A percentile compares a stretch with the other conserved stretches of the same genome.
phyloP scores from a whole-genome alignment of 2,329 filamentous ascomycete species.

The Gaeumannomyces sp. region DNA sequence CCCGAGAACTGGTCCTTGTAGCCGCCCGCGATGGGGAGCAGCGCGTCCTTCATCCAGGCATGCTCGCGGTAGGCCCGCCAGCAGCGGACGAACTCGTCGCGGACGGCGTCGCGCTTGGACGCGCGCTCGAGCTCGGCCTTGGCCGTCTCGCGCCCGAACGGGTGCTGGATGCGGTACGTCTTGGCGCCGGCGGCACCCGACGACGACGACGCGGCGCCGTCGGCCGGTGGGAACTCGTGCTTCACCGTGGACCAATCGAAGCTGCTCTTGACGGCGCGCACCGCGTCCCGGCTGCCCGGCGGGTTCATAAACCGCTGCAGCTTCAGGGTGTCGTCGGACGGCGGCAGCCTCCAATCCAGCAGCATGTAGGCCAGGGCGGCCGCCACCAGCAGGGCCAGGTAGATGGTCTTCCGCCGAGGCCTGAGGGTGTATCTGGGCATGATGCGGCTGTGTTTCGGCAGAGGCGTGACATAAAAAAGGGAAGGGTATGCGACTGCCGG shows the following conservation, averaged over 20 bases:
- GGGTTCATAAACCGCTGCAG: conserved; percentile 3
- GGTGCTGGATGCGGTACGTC: conserved; percentile 21
- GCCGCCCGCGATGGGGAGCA: conserved; percentile 42
- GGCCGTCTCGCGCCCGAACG: conserved; percentile 33
- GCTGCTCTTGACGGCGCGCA: not conserved
- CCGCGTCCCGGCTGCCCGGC: not conserved
- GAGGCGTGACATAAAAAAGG: too few relatives aligned
- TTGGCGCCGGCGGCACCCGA: not conserved
- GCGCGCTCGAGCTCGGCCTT: not conserved
- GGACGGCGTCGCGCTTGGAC: not conserved
- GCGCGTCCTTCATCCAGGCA: conserved; percentile 50
- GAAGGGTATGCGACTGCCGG: too few relatives aligned
- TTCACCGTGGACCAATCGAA: conserved; percentile 3
- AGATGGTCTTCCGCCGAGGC: not conserved
- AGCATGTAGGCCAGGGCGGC: not conserved
- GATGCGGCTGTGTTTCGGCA: too few relatives aligned
- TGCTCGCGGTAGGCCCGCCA: conserved; percentile 40
- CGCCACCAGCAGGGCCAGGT: not conserved
- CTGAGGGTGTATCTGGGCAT: not conserved
- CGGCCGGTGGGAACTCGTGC: not conserved
- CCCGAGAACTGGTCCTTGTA: conserved; percentile 43
- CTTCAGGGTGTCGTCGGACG: not conserved
- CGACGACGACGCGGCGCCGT: too few relatives aligned
- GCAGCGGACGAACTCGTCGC: conserved; percentile 26
- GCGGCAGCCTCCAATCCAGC: not conserved